Conservation (phyloP, 805 yeast genomes). For the Lachancea meyersii region DNA sequence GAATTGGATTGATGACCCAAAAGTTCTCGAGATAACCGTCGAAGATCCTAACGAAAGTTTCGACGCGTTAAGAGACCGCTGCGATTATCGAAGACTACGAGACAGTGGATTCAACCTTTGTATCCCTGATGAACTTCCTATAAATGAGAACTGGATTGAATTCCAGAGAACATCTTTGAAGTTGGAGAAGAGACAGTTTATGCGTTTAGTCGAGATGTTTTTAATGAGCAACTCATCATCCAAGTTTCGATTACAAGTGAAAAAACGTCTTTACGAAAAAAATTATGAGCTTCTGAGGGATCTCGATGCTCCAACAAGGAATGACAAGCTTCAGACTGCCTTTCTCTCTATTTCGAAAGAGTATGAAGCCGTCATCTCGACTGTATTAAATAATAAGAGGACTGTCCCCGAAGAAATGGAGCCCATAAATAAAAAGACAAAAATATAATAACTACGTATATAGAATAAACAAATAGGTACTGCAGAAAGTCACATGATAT, state of each 20-base stretch:
- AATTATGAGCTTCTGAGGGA: conserved; percentile 73
- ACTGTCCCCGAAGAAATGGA: background rate
- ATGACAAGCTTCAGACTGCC: conserved; percentile 71
- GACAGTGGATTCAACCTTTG: conserved; percentile 30
- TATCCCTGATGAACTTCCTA: conserved; percentile 26
- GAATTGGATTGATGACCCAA: conserved; percentile 47
- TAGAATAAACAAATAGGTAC: background rate
- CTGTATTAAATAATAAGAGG: conserved; percentile 13
- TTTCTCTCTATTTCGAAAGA: conserved; percentile 64
- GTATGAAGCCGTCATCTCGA: conserved; percentile 51
- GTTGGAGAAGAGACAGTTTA: conserved; percentile 72
- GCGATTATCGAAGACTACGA: conserved; percentile 55
- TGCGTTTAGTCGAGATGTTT: conserved; percentile 71
- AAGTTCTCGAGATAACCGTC: conserved; percentile 68
- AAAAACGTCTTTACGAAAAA: conserved; percentile 66
- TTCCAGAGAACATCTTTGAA: conserved; percentile 41
- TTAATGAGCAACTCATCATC: conserved; percentile 38
- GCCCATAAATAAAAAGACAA: background rate
- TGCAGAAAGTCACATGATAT: background rate
- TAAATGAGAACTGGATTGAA: conserved; percentile 36
- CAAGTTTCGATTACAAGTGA: conserved; percentile 51
- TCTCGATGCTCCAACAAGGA: conserved; percentile 55
- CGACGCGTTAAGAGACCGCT: conserved; percentile 82
- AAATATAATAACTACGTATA: too few relatives aligned
- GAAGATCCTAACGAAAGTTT: conserved; percentile 94